Conservation (phyloP, 2,329 filamentous ascomycete genomes). For the Cladosporium halotolerans region DNA sequence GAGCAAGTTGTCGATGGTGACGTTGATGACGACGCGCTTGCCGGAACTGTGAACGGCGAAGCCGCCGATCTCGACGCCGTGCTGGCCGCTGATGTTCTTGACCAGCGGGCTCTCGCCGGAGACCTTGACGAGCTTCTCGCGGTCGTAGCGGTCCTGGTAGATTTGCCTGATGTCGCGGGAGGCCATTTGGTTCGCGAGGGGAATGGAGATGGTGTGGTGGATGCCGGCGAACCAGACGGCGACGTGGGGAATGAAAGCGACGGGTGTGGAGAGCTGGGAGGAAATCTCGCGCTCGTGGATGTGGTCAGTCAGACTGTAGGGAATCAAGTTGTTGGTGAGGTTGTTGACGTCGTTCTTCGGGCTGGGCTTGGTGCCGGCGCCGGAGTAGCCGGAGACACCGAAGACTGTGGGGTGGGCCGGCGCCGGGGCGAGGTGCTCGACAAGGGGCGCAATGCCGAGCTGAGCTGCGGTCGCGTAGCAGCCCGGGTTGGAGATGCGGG, state of each 20-base stretch:
- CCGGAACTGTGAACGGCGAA: conserved; percentile 89
- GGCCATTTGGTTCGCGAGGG: conserved; percentile 77
- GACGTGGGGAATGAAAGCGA: conserved; percentile 89
- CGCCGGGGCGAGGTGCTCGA: conserved; percentile 60
- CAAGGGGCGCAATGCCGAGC: conserved; percentile 75
- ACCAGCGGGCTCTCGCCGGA: conserved; percentile 81
- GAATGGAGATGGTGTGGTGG: conserved; percentile 83
- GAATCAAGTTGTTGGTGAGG: conserved; percentile 80
- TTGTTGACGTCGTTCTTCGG: conserved; percentile 86
- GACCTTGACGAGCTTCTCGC: conserved; percentile 91
- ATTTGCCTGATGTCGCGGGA: conserved; percentile 88
- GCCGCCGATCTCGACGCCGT: conserved; percentile 87
- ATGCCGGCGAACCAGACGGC: conserved; percentile 98
- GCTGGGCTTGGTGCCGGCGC: conserved; percentile 87
- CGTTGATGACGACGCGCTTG: conserved; percentile 88
- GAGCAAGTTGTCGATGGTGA: conserved; percentile 86
- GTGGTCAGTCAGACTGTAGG: conserved; percentile 87
- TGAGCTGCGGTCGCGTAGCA: conserved; percentile 94
- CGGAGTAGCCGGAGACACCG: conserved; percentile 88
- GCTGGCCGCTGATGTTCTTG: conserved; percentile 75
- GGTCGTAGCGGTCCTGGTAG: conserved; percentile 93
- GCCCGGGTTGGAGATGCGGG: conserved; percentile 83
- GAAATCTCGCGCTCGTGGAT: conserved; percentile 92
- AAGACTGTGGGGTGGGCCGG: conserved; percentile 72
- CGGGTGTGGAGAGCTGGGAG: conserved; percentile 63